phyloP scores from a whole-genome alignment of 2,329 filamentous ascomycete genomes.

The Albifimbria verrucaria region DNA sequence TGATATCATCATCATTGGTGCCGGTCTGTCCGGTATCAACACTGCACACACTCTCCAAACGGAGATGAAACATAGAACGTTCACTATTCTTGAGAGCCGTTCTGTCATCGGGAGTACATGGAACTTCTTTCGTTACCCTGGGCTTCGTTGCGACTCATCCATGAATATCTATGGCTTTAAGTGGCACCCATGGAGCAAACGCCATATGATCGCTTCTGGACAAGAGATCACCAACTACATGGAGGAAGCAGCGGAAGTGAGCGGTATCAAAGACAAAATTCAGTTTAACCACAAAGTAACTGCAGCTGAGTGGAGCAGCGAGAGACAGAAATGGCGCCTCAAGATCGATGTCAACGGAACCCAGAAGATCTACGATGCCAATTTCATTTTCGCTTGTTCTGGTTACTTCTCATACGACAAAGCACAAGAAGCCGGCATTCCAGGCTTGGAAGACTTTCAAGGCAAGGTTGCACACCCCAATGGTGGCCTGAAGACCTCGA shows the following conservation, averaged over 20 bases:
- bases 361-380: constrained; percentile 34
- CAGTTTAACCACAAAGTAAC: constrained; percentile 44
- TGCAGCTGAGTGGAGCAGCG: constrained; percentile 47
- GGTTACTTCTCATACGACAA: constrained; percentile 69
- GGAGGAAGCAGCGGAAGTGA: constrained; percentile 37
- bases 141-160: constrained; percentile 60
- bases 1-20: background rate
- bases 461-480: constrained; percentile 65
- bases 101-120: constrained; percentile 66
- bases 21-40: background rate
- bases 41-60: background rate
- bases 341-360: constrained; percentile 28
- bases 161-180: constrained; percentile 58
- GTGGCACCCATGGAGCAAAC: constrained; percentile 64
- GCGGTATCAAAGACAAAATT: constrained; percentile 50
- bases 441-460: constrained; percentile 61
- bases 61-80: background rate
- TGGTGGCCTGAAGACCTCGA: constrained; percentile 69
- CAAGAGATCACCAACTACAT: constrained; percentile 47
- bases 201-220: constrained; percentile 47
- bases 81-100: constrained; percentile 60
- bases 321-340: constrained; percentile 51
- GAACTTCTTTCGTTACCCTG: constrained; percentile 69
- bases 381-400: constrained; percentile 53
- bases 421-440: constrained; percentile 56